Evolutionary conservation across 176 grass and related monocot genomes (phyloP), one percentile per base, ranked within the genome.

Genomic region (Elaeis guineensis): DNA sequence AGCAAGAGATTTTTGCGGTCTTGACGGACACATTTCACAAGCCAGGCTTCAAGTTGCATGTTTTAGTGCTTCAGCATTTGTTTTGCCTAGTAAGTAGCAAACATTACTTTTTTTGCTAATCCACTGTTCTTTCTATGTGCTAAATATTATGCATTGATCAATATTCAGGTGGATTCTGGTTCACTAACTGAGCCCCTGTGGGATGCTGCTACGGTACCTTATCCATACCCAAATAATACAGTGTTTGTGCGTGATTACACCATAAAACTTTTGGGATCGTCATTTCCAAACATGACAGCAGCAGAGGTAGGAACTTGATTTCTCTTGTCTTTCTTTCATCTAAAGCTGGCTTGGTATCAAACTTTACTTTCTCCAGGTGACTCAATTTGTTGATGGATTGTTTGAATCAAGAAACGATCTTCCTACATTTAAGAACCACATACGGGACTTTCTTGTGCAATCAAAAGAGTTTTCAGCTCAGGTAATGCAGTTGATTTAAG

Each of bases 1-100:
- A 93, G 63, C 94, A 99, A 86, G 94, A 99, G 75, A 89, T 89
- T 24, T 99, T 99, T 86, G 94, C 94, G 22, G 94, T 99, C 22
- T 71, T 99, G 35, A 99, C 94, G 3, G 94, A 99, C 58, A 89
- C 94, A 52, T 99, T 99, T 66, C 94, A 99, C 85, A 99, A 99
- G 19, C 94, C 94, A 17, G 94, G 94, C 16, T 99, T 99, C 64
- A 99, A 99, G 77, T 75, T 99, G 72, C 94, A 99, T 83, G 94
- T 99, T 54, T 77, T 86, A 69, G 94, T 99, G 52, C 82, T 99
- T n/a, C 94, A 99, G 62, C 88, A 89, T 69, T 81, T 99, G 54
- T 93, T 99, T 76, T 93, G 88, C 55, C 74, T 89, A 81, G 94
- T 99, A 89, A 56, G 66, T 35, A 61, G 21, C 54, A 29, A 49